Evolutionary conservation across 2,329 filamentous ascomycete genomes (phyloP).

Genomic region (Fusarium algeriense): DNA sequence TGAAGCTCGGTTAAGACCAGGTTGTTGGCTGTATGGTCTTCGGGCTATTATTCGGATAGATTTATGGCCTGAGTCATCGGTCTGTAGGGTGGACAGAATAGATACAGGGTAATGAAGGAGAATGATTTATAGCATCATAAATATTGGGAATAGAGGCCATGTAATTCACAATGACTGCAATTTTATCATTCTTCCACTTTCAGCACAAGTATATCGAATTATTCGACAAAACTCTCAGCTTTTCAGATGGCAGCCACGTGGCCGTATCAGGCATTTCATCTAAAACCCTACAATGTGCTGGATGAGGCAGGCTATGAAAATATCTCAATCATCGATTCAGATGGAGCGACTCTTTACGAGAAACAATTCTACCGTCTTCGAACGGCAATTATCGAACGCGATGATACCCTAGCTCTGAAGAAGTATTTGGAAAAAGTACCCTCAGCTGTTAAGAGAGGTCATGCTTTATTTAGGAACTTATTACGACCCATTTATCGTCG

Average conservation of each 20-base stretch:
- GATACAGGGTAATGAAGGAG: not conserved
- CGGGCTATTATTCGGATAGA: not conserved
- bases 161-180: no score
- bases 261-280: no score
- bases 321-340: not conserved
- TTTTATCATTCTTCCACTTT: no score
- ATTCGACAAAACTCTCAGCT: fast-evolving
- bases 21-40: no score
- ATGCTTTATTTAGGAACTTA: fast-evolving
- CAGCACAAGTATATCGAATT: fast-evolving
- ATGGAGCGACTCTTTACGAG: not conserved
- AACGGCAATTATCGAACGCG: not conserved
- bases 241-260: not conserved
- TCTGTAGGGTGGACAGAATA: no score
- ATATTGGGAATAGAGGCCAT: no score
- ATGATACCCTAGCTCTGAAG: not conserved
- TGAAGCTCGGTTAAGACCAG: not conserved
- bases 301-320: no score
- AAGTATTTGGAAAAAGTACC: not conserved
- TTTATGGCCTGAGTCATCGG: not conserved
- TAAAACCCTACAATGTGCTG: fast-evolving
- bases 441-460: not conserved
- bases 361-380: not conserved
- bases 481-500: not conserved
- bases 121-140: not conserved